A percentile compares a stretch with the other conserved stretches of the same genome.
Evolutionary conservation across 345 rosid genomes (phyloP).

Genomic region (Abelmoschus esculentus): DNA sequence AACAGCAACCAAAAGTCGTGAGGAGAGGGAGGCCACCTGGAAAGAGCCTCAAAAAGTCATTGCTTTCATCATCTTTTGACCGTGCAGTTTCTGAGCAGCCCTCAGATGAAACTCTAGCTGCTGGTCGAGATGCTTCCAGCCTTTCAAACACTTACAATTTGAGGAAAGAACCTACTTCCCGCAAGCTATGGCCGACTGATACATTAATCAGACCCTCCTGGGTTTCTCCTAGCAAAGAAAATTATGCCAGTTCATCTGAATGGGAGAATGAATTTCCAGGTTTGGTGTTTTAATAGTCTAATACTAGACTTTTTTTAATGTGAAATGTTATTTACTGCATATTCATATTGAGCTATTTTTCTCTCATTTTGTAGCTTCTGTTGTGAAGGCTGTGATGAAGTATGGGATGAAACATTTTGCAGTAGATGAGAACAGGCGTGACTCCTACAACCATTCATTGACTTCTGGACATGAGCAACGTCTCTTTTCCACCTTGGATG

Average conservation of each 20-base stretch:
- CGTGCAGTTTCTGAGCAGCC: background rate
- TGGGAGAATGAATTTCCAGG: constrained; percentile 97
- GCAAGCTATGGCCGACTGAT: background rate
- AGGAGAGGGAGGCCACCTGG: constrained; percentile 72
- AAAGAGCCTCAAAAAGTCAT: constrained; percentile 48
- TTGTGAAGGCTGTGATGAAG: constrained; percentile 73
- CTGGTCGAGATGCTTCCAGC: background rate
- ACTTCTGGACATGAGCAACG: constrained; percentile 39
- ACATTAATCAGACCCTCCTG: background rate
- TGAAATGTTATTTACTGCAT: background rate
- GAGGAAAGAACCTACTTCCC: background rate
- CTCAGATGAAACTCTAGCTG: background rate
- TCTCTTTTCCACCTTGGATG: constrained; percentile 41
- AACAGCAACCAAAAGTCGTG: constrained; percentile 51
- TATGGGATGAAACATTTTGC: constrained; percentile 75
- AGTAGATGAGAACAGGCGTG: constrained; percentile 76
- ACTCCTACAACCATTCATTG: constrained; percentile 47
- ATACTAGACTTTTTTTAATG: background rate
- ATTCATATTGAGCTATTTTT: constrained; percentile 9
- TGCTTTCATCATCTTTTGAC: constrained; percentile 21
- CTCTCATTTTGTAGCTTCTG: constrained; percentile 63
- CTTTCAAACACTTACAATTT: background rate
- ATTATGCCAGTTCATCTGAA: constrained; percentile 46
- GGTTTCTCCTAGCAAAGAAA: constrained; percentile 13
- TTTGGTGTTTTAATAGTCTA: constrained; percentile 15